phyloP scores from a whole-genome alignment of 2,329 filamentous ascomycete genomes.

The Ophiocordyceps camponoti-leonardi region DNA sequence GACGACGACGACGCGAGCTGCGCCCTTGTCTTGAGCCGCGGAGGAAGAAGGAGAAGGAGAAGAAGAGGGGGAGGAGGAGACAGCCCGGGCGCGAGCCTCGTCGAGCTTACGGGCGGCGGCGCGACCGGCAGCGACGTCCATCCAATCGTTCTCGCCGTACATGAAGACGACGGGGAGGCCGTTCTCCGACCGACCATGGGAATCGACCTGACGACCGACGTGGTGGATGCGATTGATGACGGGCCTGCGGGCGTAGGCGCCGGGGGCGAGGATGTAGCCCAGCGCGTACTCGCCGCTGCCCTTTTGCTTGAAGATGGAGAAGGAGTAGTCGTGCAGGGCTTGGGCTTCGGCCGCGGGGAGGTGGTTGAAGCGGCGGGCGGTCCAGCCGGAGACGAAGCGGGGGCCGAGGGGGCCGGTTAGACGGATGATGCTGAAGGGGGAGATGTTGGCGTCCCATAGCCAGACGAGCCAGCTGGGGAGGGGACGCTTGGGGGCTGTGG shows the following conservation, averaged over 20 bases:
- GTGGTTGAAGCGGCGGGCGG: constrained; percentile 78
- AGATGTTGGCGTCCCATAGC: constrained; percentile 94
- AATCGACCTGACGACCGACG: constrained; percentile 52
- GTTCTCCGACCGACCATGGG: constrained; percentile 23
- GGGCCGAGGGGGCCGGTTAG: constrained; percentile 81
- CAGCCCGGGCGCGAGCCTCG: constrained; percentile 39
- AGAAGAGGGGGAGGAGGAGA: constrained; percentile 33
- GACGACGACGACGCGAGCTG: constrained; percentile 68
- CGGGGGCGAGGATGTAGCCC: constrained; percentile 81
- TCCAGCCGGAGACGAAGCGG: constrained; percentile 88
- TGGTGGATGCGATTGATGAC: constrained; percentile 74
- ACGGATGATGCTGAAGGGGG: constrained; percentile 80
- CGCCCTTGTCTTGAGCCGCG: constrained; percentile 54
- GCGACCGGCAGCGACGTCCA: constrained; percentile 79
- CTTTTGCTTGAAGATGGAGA: constrained; percentile 80
- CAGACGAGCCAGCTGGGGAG: constrained; percentile 78
- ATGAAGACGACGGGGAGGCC: constrained; percentile 78
- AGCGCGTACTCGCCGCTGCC: constrained; percentile 91
- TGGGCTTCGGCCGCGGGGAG: constrained; percentile 65
- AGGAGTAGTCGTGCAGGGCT: constrained; percentile 82
- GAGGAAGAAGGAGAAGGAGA: too few relatives aligned
- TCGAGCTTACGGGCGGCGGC: constrained; percentile 68
- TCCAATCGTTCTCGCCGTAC: constrained; percentile 98
- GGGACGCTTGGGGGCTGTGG: constrained; percentile 28
- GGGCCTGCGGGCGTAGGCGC: constrained; percentile 77